Evolutionary conservation across 768 basidiomycete genomes (phyloP), one percentile per base, ranked within the genome.

Genomic region (Lactarius evosmus): DNA sequence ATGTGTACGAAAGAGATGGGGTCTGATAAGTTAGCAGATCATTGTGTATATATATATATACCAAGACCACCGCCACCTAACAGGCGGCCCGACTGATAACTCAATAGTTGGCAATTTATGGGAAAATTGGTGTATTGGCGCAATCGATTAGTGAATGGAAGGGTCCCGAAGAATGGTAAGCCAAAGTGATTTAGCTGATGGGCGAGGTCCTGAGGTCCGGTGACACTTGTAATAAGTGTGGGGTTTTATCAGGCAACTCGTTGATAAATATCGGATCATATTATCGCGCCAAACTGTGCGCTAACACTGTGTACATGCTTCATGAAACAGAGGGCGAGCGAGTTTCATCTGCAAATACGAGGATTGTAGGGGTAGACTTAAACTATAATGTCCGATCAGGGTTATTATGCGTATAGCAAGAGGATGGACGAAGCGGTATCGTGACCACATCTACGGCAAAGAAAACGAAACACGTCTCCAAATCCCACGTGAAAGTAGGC

Each of bases 11-110:
- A 53, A 56, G 63, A 65, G 41, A 58, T 40, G 9, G 14, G 30
- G 34, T 19, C 27, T 9, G 11, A 22, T 1, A 32, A 8, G 14
- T 11, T 5, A 12, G 30, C 3, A 14, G 19, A 7, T 14, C 3
- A 19, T 34, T 22, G 38, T 7, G 51, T 67, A 64, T 64, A 62
- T 38, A 44, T 32, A 32, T 34, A 16, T 32, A 59, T n/a, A n/a
- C n/a, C 32, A 46, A 41, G 30, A 14, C n/a, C 38, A 11, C 8
- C 25, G 41, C 40, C 36, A 7, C 17, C 27, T n/a, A 30, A 16
- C 5, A 44, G 30, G 29, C 25, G 25, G 30, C 9, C 11, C 32
- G 14, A 22, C 46, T 49, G 22, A 49, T 49, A 49, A 14, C 6
- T 32, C n/a, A 7, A 33, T 32, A 19, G 22, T 6, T 17, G 25